Conservation (phyloP, 441 rosid genomes). For the Viola pubescens region DNA sequence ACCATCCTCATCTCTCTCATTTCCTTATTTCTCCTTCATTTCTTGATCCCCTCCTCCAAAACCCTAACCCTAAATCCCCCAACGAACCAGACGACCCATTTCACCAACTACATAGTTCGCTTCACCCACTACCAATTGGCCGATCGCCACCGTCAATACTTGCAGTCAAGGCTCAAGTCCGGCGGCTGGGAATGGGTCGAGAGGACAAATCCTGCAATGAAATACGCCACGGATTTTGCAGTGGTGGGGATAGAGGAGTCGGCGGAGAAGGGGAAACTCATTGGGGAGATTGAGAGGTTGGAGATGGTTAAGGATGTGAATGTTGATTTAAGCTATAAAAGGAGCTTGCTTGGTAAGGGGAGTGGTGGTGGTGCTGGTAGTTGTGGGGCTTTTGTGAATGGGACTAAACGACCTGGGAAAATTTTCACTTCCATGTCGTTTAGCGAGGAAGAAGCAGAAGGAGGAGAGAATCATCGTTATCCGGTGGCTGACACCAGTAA, state of each 20-base stretch:
- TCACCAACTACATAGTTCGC: constrained; percentile 61
- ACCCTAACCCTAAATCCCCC: constrained; percentile 27
- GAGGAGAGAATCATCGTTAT: neutral
- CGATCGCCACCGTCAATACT: constrained; percentile 45
- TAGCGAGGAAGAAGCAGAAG: constrained; percentile 28
- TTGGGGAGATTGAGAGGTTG: constrained; percentile 54
- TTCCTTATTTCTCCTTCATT: constrained; percentile 36
- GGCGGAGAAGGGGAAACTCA: constrained; percentile 29
- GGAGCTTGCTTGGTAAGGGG: constrained; percentile 44
- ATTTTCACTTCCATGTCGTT: constrained; percentile 84
- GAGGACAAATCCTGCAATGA: constrained; percentile 68
- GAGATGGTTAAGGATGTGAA: constrained; percentile 71
- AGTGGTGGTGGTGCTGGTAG: constrained; percentile 20
- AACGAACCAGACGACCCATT: constrained; percentile 3
- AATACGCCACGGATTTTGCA: constrained; percentile 81
- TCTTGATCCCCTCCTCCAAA: constrained; percentile 19
- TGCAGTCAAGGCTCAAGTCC: constrained; percentile 46
- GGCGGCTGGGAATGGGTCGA: constrained; percentile 83
- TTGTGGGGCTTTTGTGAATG: constrained; percentile 38
- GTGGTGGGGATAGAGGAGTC: constrained; percentile 49
- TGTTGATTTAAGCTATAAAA: constrained; percentile 58
- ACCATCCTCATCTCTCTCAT: constrained; percentile 32
- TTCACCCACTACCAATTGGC: constrained; percentile 57
- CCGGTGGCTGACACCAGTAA: constrained; percentile 37
- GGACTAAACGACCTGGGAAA: constrained; percentile 81